Conservation (phyloP, 805 yeast species). For the Ogataea parapolymorpha region DNA sequence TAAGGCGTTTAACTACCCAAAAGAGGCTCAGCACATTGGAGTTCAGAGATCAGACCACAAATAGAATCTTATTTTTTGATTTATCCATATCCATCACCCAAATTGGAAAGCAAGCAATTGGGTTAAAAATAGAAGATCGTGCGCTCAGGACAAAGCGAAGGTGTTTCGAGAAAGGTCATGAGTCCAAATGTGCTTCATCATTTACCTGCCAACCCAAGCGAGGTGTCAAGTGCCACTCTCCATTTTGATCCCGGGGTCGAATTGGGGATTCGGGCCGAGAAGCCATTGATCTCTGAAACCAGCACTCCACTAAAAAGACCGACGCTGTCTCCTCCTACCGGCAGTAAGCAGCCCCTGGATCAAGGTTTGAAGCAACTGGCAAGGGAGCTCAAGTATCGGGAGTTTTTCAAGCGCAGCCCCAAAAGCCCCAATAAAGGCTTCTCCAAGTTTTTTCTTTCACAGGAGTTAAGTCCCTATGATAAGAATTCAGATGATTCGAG, state of each 20-base stretch:
- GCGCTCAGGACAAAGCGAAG: too few species aligned
- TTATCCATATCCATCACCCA: too few species aligned
- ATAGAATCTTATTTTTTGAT: too few species aligned
- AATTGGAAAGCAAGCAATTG: too few species aligned
- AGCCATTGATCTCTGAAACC: constrained; percentile 3
- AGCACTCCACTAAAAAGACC: constrained; percentile 1
- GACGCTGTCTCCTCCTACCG: background rate
- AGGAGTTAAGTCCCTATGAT: constrained; percentile 45
- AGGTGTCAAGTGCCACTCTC: constrained; percentile 3
- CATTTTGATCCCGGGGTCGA: constrained; percentile 1
- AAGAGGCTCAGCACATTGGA: too few species aligned
- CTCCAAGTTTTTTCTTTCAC: constrained; percentile 59
- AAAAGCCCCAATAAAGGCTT: constrained; percentile 44
- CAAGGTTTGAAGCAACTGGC: constrained; percentile 41
- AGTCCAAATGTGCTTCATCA: background rate
- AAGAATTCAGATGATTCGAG: constrained; percentile 2
- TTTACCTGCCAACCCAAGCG: background rate
- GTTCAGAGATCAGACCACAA: too few species aligned
- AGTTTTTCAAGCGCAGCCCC: constrained; percentile 42
- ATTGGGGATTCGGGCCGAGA: constrained; percentile 4
- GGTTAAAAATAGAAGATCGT: too few species aligned
- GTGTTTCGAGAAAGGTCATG: background rate
- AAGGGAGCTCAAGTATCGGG: constrained; percentile 53
- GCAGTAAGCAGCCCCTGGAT: constrained; percentile 14
- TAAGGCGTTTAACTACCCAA: background rate